Evolutionary conservation across 257 asterid species (phyloP).

Genomic region (Plectranthus barbatus): DNA sequence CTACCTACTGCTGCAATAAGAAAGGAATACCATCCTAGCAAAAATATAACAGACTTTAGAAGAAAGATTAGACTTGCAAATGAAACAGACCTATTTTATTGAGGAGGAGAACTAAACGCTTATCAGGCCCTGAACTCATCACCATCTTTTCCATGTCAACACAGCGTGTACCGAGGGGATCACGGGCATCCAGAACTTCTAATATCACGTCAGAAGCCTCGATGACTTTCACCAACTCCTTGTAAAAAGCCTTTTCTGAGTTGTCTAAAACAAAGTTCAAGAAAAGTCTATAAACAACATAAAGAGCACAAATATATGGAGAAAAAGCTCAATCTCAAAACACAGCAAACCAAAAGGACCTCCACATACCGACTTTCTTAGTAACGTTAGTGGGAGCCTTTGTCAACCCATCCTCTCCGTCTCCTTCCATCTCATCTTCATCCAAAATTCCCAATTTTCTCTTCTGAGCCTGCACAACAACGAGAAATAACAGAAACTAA

Average conservation of each 20-base stretch:
- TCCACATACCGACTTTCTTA: slow-evolving; percentile 46
- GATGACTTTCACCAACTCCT: slow-evolving; percentile 84
- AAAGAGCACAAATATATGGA: neutral
- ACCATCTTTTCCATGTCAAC: slow-evolving; percentile 93
- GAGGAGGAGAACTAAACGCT: slow-evolving; percentile 77
- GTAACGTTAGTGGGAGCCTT: slow-evolving; percentile 22
- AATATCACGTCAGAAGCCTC: slow-evolving; percentile 92
- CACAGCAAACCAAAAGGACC: neutral
- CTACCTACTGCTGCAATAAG: neutral
- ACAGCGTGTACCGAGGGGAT: slow-evolving; percentile 91
- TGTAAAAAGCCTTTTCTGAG: slow-evolving; percentile 77
- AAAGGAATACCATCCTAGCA: neutral
- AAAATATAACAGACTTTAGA: too few relatives aligned
- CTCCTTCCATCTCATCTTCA: slow-evolving; percentile 42
- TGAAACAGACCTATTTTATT: slow-evolving; percentile 70
- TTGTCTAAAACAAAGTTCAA: slow-evolving; percentile 34
- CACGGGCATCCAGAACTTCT: slow-evolving; percentile 98
- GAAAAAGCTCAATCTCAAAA: neutral
- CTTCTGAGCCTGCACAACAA: slow-evolving; percentile 46
- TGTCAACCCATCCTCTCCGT: slow-evolving; percentile 25
- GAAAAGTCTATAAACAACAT: neutral
- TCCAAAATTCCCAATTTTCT: slow-evolving; percentile 77
- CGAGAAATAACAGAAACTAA: neutral
- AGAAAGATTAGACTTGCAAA: neutral
- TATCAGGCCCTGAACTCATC: slow-evolving; percentile 61